A percentile compares a stretch with the other conserved stretches of the same genome.
phyloP scores from a whole-genome alignment of 73 alveolate genomes.

The Paramecium primaurelia region DNA sequence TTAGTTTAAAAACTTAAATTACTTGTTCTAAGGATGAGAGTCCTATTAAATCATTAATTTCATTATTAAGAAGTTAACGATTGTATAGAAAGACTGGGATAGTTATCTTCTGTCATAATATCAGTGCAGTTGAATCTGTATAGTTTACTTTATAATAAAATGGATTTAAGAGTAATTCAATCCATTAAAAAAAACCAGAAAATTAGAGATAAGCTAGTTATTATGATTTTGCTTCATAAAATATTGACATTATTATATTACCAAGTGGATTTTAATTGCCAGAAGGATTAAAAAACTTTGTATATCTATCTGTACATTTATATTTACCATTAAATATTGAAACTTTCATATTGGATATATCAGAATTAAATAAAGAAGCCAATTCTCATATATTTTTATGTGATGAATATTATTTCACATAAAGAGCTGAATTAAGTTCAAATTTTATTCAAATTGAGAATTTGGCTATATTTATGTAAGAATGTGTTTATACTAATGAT shows the following conservation, averaged over 20 bases:
- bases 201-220: background rate
- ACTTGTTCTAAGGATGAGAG: slow-evolving; percentile 6
- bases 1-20: background rate
- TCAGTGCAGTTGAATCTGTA: background rate
- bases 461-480: background rate
- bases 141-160: background rate
- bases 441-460: background rate
- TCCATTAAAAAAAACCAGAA: background rate
- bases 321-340: slow-evolving; percentile 21
- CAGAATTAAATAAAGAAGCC: slow-evolving; percentile 16
- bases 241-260: background rate
- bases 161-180: slow-evolving; percentile 18
- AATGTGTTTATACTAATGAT: background rate
- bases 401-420: background rate
- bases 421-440: background rate
- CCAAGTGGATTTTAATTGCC: slow-evolving; percentile 33
- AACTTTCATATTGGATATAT: background rate
- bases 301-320: background rate
- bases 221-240: slow-evolving; percentile 23
- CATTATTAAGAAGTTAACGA: background rate
- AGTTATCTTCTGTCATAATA: background rate
- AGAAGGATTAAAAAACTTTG: slow-evolving; percentile 37
- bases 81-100: slow-evolving; percentile 22
- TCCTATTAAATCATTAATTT: background rate
- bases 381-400: slow-evolving; percentile 35